A percentile compares a stretch with the other conserved stretches of the same genome.
phyloP scores from a whole-genome alignment of 805 yeast genomes.

The Ogataea siamensis region DNA sequence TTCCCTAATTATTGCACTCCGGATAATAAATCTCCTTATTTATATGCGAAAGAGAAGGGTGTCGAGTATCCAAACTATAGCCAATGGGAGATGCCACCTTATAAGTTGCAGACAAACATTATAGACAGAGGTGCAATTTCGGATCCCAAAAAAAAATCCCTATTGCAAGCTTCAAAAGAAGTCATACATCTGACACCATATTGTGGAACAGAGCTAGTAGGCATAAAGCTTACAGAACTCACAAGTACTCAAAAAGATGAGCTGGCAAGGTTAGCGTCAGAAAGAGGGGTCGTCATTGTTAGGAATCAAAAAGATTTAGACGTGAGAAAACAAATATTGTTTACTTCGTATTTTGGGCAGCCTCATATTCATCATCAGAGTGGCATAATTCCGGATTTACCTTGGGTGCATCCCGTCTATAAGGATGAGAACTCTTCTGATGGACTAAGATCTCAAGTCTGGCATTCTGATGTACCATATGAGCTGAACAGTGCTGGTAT shows the following conservation, averaged over 20 bases:
- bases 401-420: conserved; percentile 37
- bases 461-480: conserved; percentile 74
- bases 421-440: conserved; percentile 34
- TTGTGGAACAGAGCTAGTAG: conserved; percentile 57
- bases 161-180: conserved; percentile 40
- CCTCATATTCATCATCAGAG: conserved; percentile 39
- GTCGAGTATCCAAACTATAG: conserved; percentile 18
- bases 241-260: conserved; percentile 43
- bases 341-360: conserved; percentile 43
- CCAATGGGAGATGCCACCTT: conserved; percentile 20
- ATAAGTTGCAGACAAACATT: conserved; percentile 10
- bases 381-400: conserved; percentile 33
- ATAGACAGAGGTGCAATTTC: conserved; percentile 18
- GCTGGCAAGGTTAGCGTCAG: conserved; percentile 44
- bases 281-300: conserved; percentile 47
- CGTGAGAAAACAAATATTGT: conserved; percentile 37
- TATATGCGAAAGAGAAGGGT: conserved; percentile 16
- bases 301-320: conserved; percentile 41
- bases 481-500: conserved; percentile 68
- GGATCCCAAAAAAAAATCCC: conserved; percentile 35
- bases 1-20: conserved; percentile 18
- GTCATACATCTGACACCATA: conserved; percentile 42
- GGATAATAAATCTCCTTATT: conserved; percentile 14
- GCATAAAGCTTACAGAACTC: conserved; percentile 41
- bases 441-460: conserved; percentile 38